Evolutionary conservation across 1,284 basidiomycete species (phyloP), one percentile per base, ranked within the genome.

Genomic region (Quambalaria eucalypti): DNA sequence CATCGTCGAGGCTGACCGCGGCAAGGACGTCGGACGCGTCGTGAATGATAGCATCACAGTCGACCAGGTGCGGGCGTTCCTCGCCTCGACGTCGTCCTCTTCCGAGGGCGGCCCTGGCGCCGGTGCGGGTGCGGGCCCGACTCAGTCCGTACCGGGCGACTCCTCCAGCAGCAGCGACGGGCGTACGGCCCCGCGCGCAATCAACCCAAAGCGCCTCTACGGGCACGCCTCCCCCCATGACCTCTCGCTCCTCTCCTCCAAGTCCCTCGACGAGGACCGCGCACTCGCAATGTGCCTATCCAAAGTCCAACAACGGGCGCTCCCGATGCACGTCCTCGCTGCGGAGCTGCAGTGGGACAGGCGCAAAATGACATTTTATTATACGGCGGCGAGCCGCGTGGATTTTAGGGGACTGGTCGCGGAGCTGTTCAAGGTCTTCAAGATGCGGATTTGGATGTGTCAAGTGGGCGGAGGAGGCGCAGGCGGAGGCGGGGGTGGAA

Each of bases 311-410:
- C 67, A 69, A 88, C 54, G 64, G 49, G 73, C 90, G 71, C 78
- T 98, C 69, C 90, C 91, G 16, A 98, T 98, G 93, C 88, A 92
- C 77, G 90, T 98, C 56, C 86, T 95, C 55, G 91, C 95, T 74
- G 92, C 91, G 29, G 93, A 97, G 78, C 96, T 93, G 80, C 93
- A 98, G 76, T 97, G 68, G 68, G 69, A 71, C 51, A 86, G 93
- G 49, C 87, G 91, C 77, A 96, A 97, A 79, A 79, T 98, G 60
- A 97, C 93, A 0, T 96, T 96, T 80, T 97, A 96, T 79, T 98
- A 95, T 76, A 81, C 92, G 58, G 90, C 92, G 52, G 90, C 93
- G 72, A 90, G 90, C 78, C 81, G 93, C 64, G 92, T 98, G 75
- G 93, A 98, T 78, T 97, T 98, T 79, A 83, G 93, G 66, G 92